These are phyloP conservation scores for Ophiostoma triangulosporum DNA, from an alignment of 2,329 filamentous ascomycete species.

Conservation along the genomic window DNA sequence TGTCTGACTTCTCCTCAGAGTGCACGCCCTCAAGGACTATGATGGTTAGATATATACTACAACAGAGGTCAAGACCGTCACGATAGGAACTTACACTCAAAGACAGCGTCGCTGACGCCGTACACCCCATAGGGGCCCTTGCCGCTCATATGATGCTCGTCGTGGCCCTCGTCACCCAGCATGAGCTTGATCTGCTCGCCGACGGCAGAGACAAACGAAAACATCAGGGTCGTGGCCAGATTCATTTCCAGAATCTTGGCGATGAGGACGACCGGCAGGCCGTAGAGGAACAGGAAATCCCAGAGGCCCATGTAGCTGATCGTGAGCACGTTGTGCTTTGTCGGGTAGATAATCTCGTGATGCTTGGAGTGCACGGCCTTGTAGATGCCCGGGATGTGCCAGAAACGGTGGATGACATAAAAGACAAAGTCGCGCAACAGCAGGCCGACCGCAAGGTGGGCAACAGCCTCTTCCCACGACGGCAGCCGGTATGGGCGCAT, in stretches of 20 bases:
- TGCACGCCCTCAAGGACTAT: too few species aligned
- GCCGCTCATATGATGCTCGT: background rate
- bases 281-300: background rate
- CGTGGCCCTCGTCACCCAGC: background rate
- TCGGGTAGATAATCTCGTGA: background rate
- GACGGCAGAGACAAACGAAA: background rate
- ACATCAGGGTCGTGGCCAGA: background rate
- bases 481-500: background rate
- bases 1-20: too few species aligned
- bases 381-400: background rate
- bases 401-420: background rate
- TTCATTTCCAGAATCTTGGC: background rate
- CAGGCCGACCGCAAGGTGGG: background rate
- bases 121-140: background rate
- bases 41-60: too few species aligned
- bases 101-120: background rate
- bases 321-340: conserved; percentile 1
- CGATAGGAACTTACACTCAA: background rate
- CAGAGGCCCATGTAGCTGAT: background rate
- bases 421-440: background rate
- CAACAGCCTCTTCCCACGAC: background rate
- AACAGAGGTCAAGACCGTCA: too few species aligned
- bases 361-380: background rate
- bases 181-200: background rate
- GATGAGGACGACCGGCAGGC: background rate